Conservation (phyloP, 208 protist genomes). For the Acanthamoeba triangularis region DNA sequence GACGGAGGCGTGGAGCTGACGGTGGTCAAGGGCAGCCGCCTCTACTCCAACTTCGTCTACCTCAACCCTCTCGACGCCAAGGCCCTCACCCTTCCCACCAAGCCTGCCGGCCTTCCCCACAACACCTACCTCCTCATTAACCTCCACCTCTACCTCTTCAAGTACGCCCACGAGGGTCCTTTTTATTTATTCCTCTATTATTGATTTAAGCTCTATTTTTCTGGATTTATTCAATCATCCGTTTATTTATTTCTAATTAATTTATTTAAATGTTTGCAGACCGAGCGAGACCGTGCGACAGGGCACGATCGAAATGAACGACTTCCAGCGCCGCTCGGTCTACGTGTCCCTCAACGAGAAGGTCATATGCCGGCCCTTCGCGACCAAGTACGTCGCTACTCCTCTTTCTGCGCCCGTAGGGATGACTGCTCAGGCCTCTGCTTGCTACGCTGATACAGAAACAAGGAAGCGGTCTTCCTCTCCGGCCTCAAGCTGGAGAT, state of each 20-base stretch:
- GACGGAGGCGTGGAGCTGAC: neutral
- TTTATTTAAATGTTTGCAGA: neutral
- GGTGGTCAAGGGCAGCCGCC: neutral
- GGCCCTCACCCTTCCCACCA: neutral
- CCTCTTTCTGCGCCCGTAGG: neutral
- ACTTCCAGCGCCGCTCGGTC: slow-evolving; percentile 44
- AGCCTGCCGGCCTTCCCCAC: neutral
- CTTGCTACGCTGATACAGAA: neutral
- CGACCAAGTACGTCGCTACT: neutral
- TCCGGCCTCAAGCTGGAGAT: slow-evolving; percentile 27
- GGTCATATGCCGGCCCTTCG: slow-evolving; percentile 14
- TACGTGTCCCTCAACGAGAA: slow-evolving; percentile 40
- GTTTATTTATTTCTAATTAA: too few relatives aligned
- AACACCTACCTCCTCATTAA: slow-evolving; percentile 53
- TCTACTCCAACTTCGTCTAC: slow-evolving; percentile 19
- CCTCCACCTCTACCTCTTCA: slow-evolving; percentile 36
- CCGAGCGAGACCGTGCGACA: neutral
- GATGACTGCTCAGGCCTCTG: neutral
- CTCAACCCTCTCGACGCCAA: slow-evolving; percentile 2
- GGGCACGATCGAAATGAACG: slow-evolving; percentile 41
- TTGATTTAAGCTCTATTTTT: too few relatives aligned
- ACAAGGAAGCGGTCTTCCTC: slow-evolving; percentile 35
- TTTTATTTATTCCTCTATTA: neutral
- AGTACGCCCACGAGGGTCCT: slow-evolving; percentile 3
- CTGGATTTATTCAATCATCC: too few relatives aligned